A percentile compares a stretch with the other conserved stretches of the same genome.
Evolutionary conservation across 2,329 filamentous ascomycete genomes (phyloP).

Genomic region (Pestalotiopsis sp.): DNA sequence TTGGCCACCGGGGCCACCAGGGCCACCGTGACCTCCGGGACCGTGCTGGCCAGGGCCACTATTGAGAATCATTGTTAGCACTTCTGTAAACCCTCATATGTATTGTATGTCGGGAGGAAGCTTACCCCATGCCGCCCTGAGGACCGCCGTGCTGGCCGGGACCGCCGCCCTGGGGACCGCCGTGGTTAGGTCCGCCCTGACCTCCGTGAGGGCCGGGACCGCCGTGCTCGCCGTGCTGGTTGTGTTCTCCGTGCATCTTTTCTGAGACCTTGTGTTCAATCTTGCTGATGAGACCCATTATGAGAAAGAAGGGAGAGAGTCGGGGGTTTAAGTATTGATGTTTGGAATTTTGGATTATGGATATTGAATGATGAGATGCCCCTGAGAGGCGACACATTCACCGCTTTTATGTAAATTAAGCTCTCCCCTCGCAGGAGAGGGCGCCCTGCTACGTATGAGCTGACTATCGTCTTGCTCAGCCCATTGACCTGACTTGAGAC

Average conservation of each 20-base stretch:
- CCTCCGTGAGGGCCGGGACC: not conserved
- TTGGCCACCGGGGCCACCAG: not conserved
- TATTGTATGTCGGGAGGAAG: no score
- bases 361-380: not conserved
- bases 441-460: not conserved
- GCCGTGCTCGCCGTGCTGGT: not conserved
- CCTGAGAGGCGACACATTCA: not conserved
- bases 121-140: no score
- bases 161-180: slow-evolving; percentile 5
- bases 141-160: not conserved
- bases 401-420: not conserved
- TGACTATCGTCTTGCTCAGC: not conserved
- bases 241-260: slow-evolving; percentile 2
- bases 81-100: no score
- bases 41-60: not conserved
- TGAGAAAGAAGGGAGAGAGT: not conserved
- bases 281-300: slow-evolving; percentile 10
- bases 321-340: not conserved
- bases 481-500: not conserved
- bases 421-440: not conserved
- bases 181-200: not conserved
- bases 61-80: not conserved
- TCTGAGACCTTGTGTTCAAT: slow-evolving; percentile 10
- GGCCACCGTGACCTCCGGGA: not conserved
- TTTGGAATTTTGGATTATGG: not conserved